A percentile compares a stretch with the other conserved stretches of the same genome.
Evolutionary conservation across 768 basidiomycete genomes (phyloP).

Genomic region (Heimioporus sp.): DNA sequence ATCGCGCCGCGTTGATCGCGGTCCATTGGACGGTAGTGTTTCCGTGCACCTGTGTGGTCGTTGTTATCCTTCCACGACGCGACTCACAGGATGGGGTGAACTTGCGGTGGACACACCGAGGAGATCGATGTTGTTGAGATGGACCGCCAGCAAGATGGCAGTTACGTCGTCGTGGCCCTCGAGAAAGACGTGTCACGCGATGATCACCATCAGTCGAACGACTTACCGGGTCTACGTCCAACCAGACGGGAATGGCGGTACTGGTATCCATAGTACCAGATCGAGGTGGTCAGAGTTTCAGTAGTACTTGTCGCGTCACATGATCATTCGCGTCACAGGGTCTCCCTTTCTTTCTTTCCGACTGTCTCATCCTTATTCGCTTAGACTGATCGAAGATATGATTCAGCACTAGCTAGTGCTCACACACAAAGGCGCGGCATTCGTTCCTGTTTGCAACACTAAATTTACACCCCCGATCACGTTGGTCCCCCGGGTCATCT

Average conservation of each 20-base stretch:
- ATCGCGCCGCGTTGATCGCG: conserved; percentile 70
- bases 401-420: no score
- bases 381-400: no score
- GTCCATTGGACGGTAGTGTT: conserved; percentile 67
- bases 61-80: neutral
- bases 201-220: neutral
- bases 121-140: conserved; percentile 62
- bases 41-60: conserved; percentile 64
- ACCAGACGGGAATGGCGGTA: conserved; percentile 42
- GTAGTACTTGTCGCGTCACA: no score
- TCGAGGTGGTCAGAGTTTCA: no score
- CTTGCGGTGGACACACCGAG: conserved; percentile 82
- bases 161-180: conserved; percentile 91
- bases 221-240: conserved; percentile 66
- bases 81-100: neutral
- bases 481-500: no score
- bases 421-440: no score
- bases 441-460: no score
- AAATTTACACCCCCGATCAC: no score
- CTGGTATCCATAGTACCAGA: conserved; percentile 4
- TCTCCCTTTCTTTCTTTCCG: no score
- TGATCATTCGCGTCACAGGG: no score
- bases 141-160: conserved; percentile 74
- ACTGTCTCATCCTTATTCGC: no score
- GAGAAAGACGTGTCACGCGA: conserved; percentile 1